Conservation (phyloP, 2,329 filamentous ascomycete genomes). For the Didymellaceae sp. region DNA sequence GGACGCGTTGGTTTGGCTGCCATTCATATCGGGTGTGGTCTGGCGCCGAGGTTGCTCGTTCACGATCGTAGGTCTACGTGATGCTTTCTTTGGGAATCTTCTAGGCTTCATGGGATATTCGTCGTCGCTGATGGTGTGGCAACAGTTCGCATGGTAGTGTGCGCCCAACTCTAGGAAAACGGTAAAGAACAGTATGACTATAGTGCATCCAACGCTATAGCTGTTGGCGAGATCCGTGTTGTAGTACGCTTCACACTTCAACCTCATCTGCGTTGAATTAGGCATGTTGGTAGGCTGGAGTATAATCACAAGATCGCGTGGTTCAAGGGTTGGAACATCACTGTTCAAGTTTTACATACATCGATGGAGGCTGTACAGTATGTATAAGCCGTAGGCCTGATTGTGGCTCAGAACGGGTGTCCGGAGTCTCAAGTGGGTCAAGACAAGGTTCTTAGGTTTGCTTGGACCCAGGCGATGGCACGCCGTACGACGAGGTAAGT, state of each 20-base stretch:
- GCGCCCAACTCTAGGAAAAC: background rate
- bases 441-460: background rate
- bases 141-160: background rate
- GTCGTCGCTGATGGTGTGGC: background rate
- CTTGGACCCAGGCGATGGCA: background rate
- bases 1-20: background rate
- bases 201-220: too few relatives aligned
- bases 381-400: background rate
- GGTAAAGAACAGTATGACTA: background rate
- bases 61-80: background rate
- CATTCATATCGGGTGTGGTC: background rate
- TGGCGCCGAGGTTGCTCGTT: slow-evolving; percentile 2
- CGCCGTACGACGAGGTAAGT: background rate
- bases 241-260: background rate
- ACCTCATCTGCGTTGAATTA: too few relatives aligned
- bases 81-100: background rate
- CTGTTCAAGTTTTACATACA: too few relatives aligned
- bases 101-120: background rate
- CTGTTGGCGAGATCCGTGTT: too few relatives aligned
- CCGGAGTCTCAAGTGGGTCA: background rate
- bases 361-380: background rate
- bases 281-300: too few relatives aligned
- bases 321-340: too few relatives aligned
- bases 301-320: too few relatives aligned
- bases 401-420: background rate